Evolutionary conservation across 2,329 filamentous ascomycete species (phyloP).

Genomic region (Bipolaris cookei): DNA sequence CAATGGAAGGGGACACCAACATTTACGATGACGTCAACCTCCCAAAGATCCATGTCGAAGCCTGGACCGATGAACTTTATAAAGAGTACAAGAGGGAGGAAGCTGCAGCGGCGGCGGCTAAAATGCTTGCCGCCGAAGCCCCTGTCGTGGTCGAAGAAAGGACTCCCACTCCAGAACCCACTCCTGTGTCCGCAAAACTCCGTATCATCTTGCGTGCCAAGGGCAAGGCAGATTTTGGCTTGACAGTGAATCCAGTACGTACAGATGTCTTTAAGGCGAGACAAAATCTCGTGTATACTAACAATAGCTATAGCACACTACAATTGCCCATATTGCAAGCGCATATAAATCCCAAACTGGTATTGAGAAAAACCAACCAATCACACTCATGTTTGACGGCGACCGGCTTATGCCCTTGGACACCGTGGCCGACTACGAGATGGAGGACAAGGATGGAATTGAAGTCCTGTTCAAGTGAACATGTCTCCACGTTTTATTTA

Average conservation of each 20-base stretch:
- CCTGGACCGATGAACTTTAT: slow-evolving; percentile 73
- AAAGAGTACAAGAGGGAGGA: slow-evolving; percentile 56
- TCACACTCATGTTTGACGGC: slow-evolving; percentile 49
- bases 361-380: slow-evolving; percentile 34
- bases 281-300: slow-evolving; percentile 9
- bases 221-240: slow-evolving; percentile 57
- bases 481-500: background rate
- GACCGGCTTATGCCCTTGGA: slow-evolving; percentile 45
- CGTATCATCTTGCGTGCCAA: slow-evolving; percentile 61
- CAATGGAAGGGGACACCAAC: slow-evolving; percentile 51
- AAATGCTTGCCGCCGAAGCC: slow-evolving; percentile 49
- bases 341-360: slow-evolving; percentile 36
- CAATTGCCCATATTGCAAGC: slow-evolving; percentile 37
- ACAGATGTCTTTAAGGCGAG: background rate
- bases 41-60: slow-evolving; percentile 73
- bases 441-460: slow-evolving; percentile 47
- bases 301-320: slow-evolving; percentile 33
- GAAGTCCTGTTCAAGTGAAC: slow-evolving; percentile 47
- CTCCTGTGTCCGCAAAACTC: slow-evolving; percentile 40
- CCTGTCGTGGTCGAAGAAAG: slow-evolving; percentile 22
- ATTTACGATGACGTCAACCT: slow-evolving; percentile 59
- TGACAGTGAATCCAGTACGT: slow-evolving; percentile 57
- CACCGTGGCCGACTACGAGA: slow-evolving; percentile 40
- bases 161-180: slow-evolving; percentile 27
- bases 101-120: slow-evolving; percentile 35